Evolutionary conservation across 2,329 filamentous ascomycete species (phyloP), one percentile per base, ranked within the genome.

Genomic region (Cercospora canescens): DNA sequence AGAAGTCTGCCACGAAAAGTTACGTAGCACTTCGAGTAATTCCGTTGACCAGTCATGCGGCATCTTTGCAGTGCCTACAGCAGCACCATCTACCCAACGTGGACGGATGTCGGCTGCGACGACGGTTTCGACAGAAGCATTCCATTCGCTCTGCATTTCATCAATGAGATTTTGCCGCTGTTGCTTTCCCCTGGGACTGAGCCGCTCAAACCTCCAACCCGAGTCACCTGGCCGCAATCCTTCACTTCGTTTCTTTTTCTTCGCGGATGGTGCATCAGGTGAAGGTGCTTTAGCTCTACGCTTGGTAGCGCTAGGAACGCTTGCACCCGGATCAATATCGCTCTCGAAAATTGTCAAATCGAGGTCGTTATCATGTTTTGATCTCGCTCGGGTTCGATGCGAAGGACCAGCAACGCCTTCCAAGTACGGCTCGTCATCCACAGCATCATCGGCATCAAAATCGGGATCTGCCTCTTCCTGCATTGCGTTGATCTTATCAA

Each of bases 381-480:
- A 60, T 11, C 57, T 41, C 14, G 57, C 26, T 37, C 26, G 35
- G n/a, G 57, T 45, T 24, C 57, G 57, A 30, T 41, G 57, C 14
- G 35, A 60, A 6, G 52, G 52, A 4, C 30, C 52, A 6, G 30
- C 52, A 5, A 55, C 18, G n/a, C 28, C 52, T 34, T 55, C 16
- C 52, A 26, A 34, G 18, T 32, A 14, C 6, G 8, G 18, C 4
- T 55, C 28, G 52, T 32, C 7, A 14, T 48, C 57, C 21, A 60
- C 35, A 60, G 37, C 37, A 26, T 41, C 57, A 34, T 41, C 57
- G 6, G 37, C 11, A 18, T 60, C 57, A 14, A 41, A 37, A 28
- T 60, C 57, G 26, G 57, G 57, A 34, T 60, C 57, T 14, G 57
- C 57, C n/a, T 37, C 35, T 41, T 60, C 57, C 57, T 60, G 57